Conservation (phyloP, 345 rosid genomes). For the Excoecaria cochinchinensis region DNA sequence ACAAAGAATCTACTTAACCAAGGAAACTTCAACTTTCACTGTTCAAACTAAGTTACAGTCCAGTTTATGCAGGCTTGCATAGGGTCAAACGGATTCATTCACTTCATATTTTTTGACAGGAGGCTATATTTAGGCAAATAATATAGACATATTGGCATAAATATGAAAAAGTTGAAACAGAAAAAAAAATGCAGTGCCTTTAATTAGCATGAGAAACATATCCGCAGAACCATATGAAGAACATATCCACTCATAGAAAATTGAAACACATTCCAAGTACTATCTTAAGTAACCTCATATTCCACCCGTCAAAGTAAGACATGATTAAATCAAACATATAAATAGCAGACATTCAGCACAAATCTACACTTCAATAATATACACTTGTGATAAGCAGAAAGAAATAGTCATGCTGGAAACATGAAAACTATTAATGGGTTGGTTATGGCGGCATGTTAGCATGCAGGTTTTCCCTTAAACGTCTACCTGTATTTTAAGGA, state of each 20-base stretch:
- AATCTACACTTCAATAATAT: neutral
- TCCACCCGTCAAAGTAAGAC: neutral
- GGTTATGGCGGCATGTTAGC: neutral
- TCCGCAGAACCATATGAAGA: neutral
- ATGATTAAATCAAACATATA: neutral
- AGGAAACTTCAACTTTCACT: neutral
- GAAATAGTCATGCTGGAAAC: neutral
- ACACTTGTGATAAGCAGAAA: neutral
- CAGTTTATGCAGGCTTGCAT: neutral
- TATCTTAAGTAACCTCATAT: neutral
- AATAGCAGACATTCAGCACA: neutral
- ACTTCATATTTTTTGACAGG: neutral
- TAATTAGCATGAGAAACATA: neutral
- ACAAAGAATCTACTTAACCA: neutral
- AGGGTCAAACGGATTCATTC: neutral
- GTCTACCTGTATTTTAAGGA: conserved; percentile 72
- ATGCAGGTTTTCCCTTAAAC: conserved; percentile 15
- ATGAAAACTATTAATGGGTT: conserved; percentile 1
- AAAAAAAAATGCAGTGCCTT: neutral
- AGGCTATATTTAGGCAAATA: neutral
- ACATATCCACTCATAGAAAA: neutral
- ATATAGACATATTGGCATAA: neutral
- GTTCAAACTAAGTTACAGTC: neutral
- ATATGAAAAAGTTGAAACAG: neutral
- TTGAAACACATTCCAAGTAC: neutral